Evolutionary conservation across 2,329 filamentous ascomycete species (phyloP).

Genomic region (Pyrenophora teres): DNA sequence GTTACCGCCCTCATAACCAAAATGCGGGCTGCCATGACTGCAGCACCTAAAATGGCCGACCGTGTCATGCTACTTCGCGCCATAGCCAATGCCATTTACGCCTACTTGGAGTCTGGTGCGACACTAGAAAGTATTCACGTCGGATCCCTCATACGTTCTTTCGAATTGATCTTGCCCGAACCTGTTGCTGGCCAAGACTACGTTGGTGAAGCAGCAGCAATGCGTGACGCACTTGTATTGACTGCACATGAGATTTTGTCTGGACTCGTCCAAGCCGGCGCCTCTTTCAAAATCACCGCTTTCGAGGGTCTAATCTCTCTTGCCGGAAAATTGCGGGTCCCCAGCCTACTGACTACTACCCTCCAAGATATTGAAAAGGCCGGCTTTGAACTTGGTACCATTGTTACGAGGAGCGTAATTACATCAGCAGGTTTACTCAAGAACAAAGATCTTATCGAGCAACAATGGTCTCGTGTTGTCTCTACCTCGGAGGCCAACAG

Average conservation of each 20-base stretch:
- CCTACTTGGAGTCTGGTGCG: conserved; percentile 49
- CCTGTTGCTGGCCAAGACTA: conserved; percentile 23
- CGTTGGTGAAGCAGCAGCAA: conserved; percentile 18
- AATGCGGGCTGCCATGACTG: conserved; percentile 33
- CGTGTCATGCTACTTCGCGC: conserved; percentile 39
- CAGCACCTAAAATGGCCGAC: conserved; percentile 21
- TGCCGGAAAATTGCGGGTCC: conserved; percentile 33
- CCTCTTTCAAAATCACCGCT: conserved; percentile 22
- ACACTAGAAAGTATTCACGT: conserved; percentile 44
- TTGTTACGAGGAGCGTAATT: conserved; percentile 32
- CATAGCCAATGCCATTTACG: conserved; percentile 51
- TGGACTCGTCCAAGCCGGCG: conserved; percentile 35
- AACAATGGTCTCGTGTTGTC: conserved; percentile 38
- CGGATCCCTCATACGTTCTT: conserved; percentile 44
- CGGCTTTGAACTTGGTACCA: conserved; percentile 23
- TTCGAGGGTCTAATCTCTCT: conserved; percentile 40
- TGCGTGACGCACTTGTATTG: conserved; percentile 31
- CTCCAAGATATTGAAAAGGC: conserved; percentile 32
- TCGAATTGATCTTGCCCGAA: conserved; percentile 36
- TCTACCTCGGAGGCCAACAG: conserved; percentile 28
- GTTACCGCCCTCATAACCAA: conserved; percentile 43
- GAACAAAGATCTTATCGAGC: conserved; percentile 31
- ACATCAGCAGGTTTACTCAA: conserved; percentile 36
- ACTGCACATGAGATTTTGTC: conserved; percentile 33
- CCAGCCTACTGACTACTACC: conserved; percentile 29